These are phyloP conservation scores for Penicillium diatomitis DNA, from an alignment of 495 filamentous ascomycete genomes.

Conservation along the genomic window DNA sequence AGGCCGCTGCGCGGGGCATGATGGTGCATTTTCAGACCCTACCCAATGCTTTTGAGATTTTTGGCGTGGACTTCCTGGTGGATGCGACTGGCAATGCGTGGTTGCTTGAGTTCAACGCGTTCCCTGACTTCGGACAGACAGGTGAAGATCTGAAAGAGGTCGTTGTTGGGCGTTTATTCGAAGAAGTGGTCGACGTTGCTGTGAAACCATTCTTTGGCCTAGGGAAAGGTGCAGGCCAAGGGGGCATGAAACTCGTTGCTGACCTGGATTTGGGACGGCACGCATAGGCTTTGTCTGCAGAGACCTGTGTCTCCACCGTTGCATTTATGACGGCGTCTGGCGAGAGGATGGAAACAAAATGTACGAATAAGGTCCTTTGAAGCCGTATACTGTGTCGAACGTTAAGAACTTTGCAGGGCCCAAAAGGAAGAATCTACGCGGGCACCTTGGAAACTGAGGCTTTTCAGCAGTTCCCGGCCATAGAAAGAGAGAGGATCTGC, in stretches of 20 bases:
- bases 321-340: too few species aligned
- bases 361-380: too few species aligned
- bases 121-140: conserved; percentile 90
- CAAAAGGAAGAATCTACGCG: too few species aligned
- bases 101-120: conserved; percentile 91
- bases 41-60: conserved; percentile 83
- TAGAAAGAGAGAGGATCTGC: too few species aligned
- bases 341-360: too few species aligned
- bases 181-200: conserved; percentile 56
- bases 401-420: too few species aligned
- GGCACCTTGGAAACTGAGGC: too few species aligned
- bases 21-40: conserved; percentile 85
- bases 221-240: conserved; percentile 18
- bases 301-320: too few species aligned
- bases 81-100: conserved; percentile 54
- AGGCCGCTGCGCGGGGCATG: conserved; percentile 75
- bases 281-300: conserved; percentile 2
- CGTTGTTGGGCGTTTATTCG: conserved; percentile 68
- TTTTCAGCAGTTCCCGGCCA: too few species aligned
- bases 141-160: conserved; percentile 55
- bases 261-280: conserved; percentile 54
- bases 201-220: conserved; percentile 53
- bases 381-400: too few species aligned
- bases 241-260: conserved; percentile 44
- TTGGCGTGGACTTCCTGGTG: conserved; percentile 83